Percentiles rank a stretch among this genome's conserved stretches.
phyloP scores from a whole-genome alignment of 2,329 filamentous ascomycete genomes.

The Annulohypoxylon truncatum region DNA sequence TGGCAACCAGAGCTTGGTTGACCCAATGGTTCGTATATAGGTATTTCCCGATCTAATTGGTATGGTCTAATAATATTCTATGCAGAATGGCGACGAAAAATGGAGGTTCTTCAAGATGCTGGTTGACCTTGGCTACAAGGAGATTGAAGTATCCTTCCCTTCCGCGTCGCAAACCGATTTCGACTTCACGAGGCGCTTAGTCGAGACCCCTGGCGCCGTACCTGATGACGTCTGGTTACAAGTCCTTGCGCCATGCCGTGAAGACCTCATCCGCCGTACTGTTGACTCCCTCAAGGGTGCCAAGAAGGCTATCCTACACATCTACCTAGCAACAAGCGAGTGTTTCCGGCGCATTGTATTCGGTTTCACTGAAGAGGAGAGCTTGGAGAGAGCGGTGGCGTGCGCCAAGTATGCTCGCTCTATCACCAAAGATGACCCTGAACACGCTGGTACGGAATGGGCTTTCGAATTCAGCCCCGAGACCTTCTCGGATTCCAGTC shows the following conservation, averaged over 20 bases:
- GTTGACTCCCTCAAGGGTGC: conserved; percentile 89
- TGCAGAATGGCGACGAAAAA: conserved; percentile 91
- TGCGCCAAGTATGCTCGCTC: conserved; percentile 89
- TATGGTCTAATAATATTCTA: conserved; percentile 21
- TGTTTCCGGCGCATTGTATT: conserved; percentile 96
- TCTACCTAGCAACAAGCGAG: conserved; percentile 95
- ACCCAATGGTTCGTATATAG: conserved; percentile 81
- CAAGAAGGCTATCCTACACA: conserved; percentile 94
- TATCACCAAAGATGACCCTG: conserved; percentile 84
- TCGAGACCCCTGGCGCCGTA: conserved; percentile 84
- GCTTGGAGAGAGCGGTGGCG: conserved; percentile 81
- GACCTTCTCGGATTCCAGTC: conserved; percentile 89
- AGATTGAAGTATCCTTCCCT: conserved; percentile 96
- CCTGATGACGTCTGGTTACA: conserved; percentile 93
- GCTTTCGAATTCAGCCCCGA: conserved; percentile 87
- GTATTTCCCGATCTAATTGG: not conserved
- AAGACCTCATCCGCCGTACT: conserved; percentile 89
- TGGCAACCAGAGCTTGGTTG: conserved; percentile 92
- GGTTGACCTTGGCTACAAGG: conserved; percentile 91
- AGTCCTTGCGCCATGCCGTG: conserved; percentile 90
- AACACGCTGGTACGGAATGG: conserved; percentile 72
- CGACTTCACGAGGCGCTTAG: conserved; percentile 88
- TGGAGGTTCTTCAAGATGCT: conserved; percentile 96
- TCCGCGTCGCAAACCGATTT: conserved; percentile 96
- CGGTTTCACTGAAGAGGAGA: conserved; percentile 84